Base-by-base conservation (phyloP, 192 early-diverging fungal genomes). In the Coemansia sp. region DNA sequence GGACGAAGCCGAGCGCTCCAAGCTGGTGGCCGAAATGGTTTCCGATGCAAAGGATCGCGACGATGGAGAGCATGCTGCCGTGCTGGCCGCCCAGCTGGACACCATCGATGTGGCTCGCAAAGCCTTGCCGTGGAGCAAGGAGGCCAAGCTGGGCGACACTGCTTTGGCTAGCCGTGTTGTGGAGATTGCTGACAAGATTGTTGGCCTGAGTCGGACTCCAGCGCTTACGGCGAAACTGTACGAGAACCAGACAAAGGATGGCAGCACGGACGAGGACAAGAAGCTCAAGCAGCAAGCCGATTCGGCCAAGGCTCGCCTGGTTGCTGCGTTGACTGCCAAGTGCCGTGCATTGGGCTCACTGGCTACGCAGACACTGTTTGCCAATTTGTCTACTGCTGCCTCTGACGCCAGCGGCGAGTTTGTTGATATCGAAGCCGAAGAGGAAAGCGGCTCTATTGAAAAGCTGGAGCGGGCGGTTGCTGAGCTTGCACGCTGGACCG, bases 231-330 rank as follows among this genome's bases (percentile, higher is more conserved):
- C 77, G 25, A 36, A 53, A 6, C 57, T 67, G 26, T 77, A 67
- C 45, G 65, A 57, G 67, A 68, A 68, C 52, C 61, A 68, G 59
- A 67, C 71, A 0, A 58, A 78, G 9, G 74, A 81, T 10, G 54
- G 49, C 33, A 81, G 79, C 29, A 35, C 10, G 10, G 81, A 83
- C 14, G 80, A 58, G 33, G 73, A 77, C 10, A 80, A 80, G 70
- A 68, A 79, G 60, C 41, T 70, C 40, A 79, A 78, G 67, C 82
- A 90, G 70, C 86, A 88, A 34, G 86, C 86, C 47, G 92, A 94
- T 18, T 63, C 79, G 33, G 84, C 81, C 40, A 90, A 89, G 68
- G 74, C 78, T 8, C 82, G 82, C 23, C 60, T 92, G 17, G 56
- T 88, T 8, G 57, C 57, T 6, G 88, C 91, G 7, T 68, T 91